A percentile compares a stretch with the other conserved stretches of the same genome.
These are phyloP conservation scores for Aspergillus niger DNA, from an alignment of 2,329 filamentous ascomycete species.

Conservation along the genomic window DNA sequence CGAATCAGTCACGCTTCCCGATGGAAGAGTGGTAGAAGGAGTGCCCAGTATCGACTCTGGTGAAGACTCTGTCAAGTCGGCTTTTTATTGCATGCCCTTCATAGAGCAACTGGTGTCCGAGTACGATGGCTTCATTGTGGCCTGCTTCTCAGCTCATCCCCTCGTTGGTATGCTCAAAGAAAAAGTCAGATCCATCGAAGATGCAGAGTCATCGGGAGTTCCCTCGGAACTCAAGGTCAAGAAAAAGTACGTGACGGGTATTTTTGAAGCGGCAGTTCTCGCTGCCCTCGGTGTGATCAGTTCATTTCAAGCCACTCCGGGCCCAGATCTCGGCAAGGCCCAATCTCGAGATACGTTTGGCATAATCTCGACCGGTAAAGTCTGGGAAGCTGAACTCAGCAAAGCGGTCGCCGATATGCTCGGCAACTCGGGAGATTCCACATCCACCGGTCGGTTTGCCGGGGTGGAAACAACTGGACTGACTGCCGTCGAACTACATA, in stretches of 20 bases:
- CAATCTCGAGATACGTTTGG: constrained; percentile 62
- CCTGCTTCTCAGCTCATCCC: constrained; percentile 84
- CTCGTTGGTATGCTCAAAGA: constrained; percentile 65
- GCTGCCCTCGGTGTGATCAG: constrained; percentile 60
- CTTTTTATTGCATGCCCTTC: constrained; percentile 61
- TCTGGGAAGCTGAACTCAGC: constrained; percentile 75
- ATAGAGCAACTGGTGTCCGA: constrained; percentile 46
- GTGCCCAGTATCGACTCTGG: constrained; percentile 78
- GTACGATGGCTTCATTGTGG: constrained; percentile 77
- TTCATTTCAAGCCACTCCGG: constrained; percentile 35
- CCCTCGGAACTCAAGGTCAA: constrained; percentile 21
- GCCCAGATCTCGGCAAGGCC: constrained; percentile 36
- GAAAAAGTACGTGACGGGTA: constrained; percentile 68
- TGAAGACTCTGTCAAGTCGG: constrained; percentile 66
- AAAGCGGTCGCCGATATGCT: constrained; percentile 67
- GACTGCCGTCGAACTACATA: constrained; percentile 77
- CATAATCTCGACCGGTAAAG: constrained; percentile 83
- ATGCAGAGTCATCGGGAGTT: constrained; percentile 25
- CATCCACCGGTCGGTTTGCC: constrained; percentile 61
- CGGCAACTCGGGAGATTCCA: constrained; percentile 47
- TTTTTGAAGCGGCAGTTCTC: constrained; percentile 81
- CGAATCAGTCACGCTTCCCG: constrained; percentile 30
- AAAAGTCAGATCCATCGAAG: constrained; percentile 35
- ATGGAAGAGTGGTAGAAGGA: constrained; percentile 44
- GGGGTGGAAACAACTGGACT: constrained; percentile 83